phyloP scores from a whole-genome alignment of 176 grass and related monocot species.

The Carex myosuroides region DNA sequence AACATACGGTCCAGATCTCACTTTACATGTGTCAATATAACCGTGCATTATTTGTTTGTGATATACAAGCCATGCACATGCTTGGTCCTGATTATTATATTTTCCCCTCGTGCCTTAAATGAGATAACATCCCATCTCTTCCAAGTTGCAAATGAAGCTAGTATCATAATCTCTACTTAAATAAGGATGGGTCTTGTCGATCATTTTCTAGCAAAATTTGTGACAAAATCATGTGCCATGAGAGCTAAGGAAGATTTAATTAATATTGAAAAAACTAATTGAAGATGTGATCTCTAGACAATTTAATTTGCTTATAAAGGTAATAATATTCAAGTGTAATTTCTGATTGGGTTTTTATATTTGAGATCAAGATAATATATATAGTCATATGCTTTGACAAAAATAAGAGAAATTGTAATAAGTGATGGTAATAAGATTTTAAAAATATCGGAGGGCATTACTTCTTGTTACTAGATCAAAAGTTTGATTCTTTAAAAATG shows the following conservation, averaged over 20 bases:
- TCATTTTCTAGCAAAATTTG: background rate
- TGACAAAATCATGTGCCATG: constrained; percentile 10
- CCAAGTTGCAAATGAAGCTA: background rate
- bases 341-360: background rate
- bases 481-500: background rate
- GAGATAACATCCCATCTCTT: background rate
- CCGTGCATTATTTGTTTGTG: background rate
- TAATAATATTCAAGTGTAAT: background rate
- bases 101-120: background rate
- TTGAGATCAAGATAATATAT: background rate
- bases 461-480: too few species aligned
- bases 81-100: background rate
- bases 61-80: background rate
- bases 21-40: too few species aligned
- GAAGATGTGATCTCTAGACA: background rate
- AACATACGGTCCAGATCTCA: too few species aligned
- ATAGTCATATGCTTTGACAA: background rate
- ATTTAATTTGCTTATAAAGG: background rate
- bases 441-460: too few species aligned
- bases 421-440: too few species aligned
- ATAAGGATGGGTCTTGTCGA: background rate
- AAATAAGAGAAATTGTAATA: background rate
- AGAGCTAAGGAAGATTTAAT: background rate
- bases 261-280: background rate
- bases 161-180: background rate